Evolutionary conservation across 345 rosid genomes (phyloP).

Genomic region (Dovyalis caffra): DNA sequence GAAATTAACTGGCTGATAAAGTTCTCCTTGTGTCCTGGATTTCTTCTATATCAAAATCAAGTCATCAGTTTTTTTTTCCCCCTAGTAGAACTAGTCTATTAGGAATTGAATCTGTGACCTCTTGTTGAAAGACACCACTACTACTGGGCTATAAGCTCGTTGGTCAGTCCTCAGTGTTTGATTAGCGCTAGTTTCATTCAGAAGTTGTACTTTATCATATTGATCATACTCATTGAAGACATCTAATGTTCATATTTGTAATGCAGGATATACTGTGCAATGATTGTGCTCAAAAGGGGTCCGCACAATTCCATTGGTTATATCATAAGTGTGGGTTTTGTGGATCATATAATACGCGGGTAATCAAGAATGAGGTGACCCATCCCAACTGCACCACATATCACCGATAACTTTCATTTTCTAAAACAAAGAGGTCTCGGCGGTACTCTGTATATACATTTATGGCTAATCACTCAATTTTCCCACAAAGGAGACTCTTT

Average conservation of each 20-base stretch:
- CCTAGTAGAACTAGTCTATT: too few species aligned
- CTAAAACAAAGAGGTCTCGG: neutral
- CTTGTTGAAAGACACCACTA: too few species aligned
- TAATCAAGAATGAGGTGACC: slow-evolving; percentile 48
- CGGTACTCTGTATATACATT: slow-evolving; percentile 22
- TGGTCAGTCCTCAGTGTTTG: too few species aligned
- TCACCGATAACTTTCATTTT: slow-evolving; percentile 13
- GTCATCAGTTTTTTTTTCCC: too few species aligned
- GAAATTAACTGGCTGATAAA: too few species aligned
- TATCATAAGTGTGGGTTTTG: slow-evolving; percentile 75
- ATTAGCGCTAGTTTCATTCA: too few species aligned
- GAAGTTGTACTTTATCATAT: neutral
- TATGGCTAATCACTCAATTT: neutral
- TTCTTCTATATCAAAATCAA: too few species aligned
- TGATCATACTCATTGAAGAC: neutral
- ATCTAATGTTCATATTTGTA: neutral
- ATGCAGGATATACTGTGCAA: slow-evolving; percentile 75
- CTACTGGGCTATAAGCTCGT: too few species aligned
- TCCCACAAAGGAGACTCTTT: neutral
- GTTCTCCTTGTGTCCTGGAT: too few species aligned
- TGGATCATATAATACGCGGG: slow-evolving; percentile 78
- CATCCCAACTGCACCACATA: slow-evolving; percentile 35
- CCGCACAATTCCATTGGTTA: slow-evolving; percentile 68
- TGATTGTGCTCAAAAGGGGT: slow-evolving; percentile 67
- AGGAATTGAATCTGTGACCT: too few species aligned